Conservation (phyloP, 345 rosid genomes). For the Eutrema heterophyllum region DNA sequence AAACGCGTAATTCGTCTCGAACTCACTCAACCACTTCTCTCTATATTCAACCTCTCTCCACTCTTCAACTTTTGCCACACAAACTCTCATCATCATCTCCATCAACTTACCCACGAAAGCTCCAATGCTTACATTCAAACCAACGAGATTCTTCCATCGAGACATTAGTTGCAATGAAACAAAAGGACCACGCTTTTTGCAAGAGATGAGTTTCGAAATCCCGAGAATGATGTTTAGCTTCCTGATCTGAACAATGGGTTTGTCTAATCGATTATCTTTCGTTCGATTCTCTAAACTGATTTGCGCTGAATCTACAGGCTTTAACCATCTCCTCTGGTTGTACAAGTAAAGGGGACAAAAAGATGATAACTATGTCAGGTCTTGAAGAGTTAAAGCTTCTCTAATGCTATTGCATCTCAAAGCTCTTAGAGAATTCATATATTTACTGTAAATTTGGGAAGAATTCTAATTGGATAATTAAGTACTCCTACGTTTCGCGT, state of each 20-base stretch:
- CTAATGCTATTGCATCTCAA: slow-evolving; percentile 20
- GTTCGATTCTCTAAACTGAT: slow-evolving; percentile 74
- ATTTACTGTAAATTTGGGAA: not conserved
- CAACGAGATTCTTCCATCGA: too few species aligned
- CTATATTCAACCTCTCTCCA: slow-evolving; percentile 70
- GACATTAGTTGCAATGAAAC: slow-evolving; percentile 79
- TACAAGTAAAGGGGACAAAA: too few species aligned
- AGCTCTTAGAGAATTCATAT: slow-evolving; percentile 28
- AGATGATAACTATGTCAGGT: too few species aligned
- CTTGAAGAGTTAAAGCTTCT: too few species aligned
- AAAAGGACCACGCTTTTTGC: slow-evolving; percentile 67
- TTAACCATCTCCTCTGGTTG: slow-evolving; percentile 65
- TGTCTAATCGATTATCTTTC: slow-evolving; percentile 58
- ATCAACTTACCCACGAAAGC: too few species aligned
- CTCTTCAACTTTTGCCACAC: slow-evolving; percentile 52
- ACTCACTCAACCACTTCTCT: slow-evolving; percentile 85
- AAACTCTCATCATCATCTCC: slow-evolving; percentile 38
- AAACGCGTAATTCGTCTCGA: slow-evolving; percentile 65
- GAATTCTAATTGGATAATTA: not conserved
- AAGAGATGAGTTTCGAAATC: slow-evolving; percentile 46
- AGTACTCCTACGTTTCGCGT: not conserved
- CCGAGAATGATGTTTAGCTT: slow-evolving; percentile 51
- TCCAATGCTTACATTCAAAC: too few species aligned
- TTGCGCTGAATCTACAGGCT: slow-evolving; percentile 76
- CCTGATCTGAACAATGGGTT: slow-evolving; percentile 35